Conservation (phyloP, 2,329 filamentous ascomycete genomes). For the Stachybotrys echinatus region DNA sequence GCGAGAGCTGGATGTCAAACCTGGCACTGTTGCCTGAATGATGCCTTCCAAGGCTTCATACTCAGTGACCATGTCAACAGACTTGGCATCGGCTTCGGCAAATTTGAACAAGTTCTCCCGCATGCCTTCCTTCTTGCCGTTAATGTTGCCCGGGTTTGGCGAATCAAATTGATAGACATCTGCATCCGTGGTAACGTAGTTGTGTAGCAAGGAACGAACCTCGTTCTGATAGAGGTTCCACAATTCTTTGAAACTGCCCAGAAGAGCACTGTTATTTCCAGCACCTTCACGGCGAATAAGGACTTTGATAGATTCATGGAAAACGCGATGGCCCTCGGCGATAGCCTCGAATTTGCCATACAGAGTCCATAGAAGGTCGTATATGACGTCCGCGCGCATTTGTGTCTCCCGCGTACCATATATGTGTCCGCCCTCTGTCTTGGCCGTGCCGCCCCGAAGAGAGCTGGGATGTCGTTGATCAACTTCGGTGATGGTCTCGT, state of each 20-base stretch:
- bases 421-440: conserved; percentile 53
- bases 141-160: conserved; percentile 41
- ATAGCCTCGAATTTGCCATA: conserved; percentile 98
- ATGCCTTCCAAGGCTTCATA: conserved; percentile 88
- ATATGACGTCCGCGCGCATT: conserved; percentile 77
- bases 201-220: conserved; percentile 88
- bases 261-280: conserved; percentile 59
- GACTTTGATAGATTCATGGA: conserved; percentile 86
- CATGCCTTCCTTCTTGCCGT: conserved; percentile 41
- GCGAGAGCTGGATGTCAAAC: conserved; percentile 72
- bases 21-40: conserved; percentile 85
- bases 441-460: conserved; percentile 50
- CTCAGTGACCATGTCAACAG: conserved; percentile 72
- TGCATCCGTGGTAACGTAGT: conserved; percentile 90
- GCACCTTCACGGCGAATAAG: conserved; percentile 77
- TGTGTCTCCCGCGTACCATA: conserved; percentile 67
- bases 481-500: conserved; percentile 90
- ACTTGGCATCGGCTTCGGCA: conserved; percentile 76
- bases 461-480: conserved; percentile 89
- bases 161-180: conserved; percentile 63
- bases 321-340: conserved; percentile 86
- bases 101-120: conserved; percentile 76
- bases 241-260: conserved; percentile 88
- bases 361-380: conserved; percentile 85
- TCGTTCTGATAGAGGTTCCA: conserved; percentile 99